Base-by-base conservation (phyloP, 805 yeast species). In the Hanseniaspora vineae region DNA sequence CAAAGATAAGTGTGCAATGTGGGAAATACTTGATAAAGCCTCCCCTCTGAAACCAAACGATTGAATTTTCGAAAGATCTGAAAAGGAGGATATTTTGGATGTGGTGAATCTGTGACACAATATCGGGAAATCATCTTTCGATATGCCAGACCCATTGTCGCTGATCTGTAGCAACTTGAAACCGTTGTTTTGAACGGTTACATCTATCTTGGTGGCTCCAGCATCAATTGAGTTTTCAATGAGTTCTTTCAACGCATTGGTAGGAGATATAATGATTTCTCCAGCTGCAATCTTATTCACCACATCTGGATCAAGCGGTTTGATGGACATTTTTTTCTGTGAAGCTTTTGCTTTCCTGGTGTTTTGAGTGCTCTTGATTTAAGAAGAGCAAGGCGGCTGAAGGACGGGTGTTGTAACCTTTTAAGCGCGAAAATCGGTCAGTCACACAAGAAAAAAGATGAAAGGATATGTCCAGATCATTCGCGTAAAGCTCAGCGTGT, bases 1-100 rank as follows among this genome's bases (percentile, higher is more conserved):
- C 6, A 92, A 94, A 0, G 86, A 72, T 1, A 92, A 67, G 49
- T 88, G 81, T 0, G 97, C 73, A 18, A 92, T 81, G 58, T 90
- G 96, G 0, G 96, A 87, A 8, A 92, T 89, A 59, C 92, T 81
- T 1, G 97, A 96, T 44, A 92, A 68, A 0, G 98, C 98, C 63
- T 92, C 98, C 14, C 98, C 98, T 48, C 98, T 72, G 61, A 92
- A 92, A 4, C 98, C 98, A 61, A 87, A 87, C 0, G 97, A 89
- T 19, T 75, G 67, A 20, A 92, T 76, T 3, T 71, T 61, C 45
- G 69, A 67, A 49, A 92, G 71, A 60, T 92, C 98, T 45, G 84
- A 90, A 60, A 84, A 90, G 9, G 66, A 70, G 1, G 64, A 51
- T 20, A 92, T 65, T 62, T 92, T 92, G 0, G 97, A 88, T 0